These are phyloP conservation scores for Cucurbita maxima DNA, from an alignment of 306 rosid species.

Conservation along the genomic window DNA sequence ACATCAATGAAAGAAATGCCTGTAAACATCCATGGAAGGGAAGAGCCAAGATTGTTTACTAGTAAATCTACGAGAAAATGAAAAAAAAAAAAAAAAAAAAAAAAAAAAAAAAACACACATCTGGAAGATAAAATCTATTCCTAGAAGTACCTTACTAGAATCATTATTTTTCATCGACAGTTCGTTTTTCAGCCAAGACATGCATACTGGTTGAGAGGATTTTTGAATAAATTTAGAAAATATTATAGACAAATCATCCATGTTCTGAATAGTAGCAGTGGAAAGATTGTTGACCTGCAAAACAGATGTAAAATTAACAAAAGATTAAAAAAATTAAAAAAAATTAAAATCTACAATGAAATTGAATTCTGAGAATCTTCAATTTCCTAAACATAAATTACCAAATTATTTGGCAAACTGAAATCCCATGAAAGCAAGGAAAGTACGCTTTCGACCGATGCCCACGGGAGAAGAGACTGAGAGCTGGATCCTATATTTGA, in stretches of 20 bases:
- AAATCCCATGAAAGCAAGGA: neutral
- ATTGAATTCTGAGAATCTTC: neutral
- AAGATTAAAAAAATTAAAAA: neutral
- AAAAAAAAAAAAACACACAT: neutral
- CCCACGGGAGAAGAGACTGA: neutral
- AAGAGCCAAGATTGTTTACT: slow-evolving; percentile 8
- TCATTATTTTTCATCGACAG: slow-evolving; percentile 30
- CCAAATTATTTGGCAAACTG: neutral
- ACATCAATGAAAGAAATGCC: slow-evolving; percentile 48
- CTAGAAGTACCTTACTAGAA: slow-evolving; percentile 34
- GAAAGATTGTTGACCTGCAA: slow-evolving; percentile 53
- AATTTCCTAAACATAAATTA: neutral
- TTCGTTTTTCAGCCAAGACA: slow-evolving; percentile 68
- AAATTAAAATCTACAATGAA: neutral
- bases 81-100: neutral
- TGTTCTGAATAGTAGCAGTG: slow-evolving; percentile 20
- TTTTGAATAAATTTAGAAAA: slow-evolving; percentile 48
- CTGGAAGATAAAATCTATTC: slow-evolving; percentile 5
- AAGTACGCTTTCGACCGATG: neutral
- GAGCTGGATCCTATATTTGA: neutral
- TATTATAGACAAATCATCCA: slow-evolving; percentile 30
- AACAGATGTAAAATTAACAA: neutral
- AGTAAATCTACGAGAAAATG: neutral
- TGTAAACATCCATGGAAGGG: slow-evolving; percentile 14
- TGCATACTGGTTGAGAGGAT: slow-evolving; percentile 42